Evolutionary conservation across 2,329 filamentous ascomycete genomes (phyloP), one percentile per base, ranked within the genome.

Genomic region (Phyllosticta paracitricarpa): DNA sequence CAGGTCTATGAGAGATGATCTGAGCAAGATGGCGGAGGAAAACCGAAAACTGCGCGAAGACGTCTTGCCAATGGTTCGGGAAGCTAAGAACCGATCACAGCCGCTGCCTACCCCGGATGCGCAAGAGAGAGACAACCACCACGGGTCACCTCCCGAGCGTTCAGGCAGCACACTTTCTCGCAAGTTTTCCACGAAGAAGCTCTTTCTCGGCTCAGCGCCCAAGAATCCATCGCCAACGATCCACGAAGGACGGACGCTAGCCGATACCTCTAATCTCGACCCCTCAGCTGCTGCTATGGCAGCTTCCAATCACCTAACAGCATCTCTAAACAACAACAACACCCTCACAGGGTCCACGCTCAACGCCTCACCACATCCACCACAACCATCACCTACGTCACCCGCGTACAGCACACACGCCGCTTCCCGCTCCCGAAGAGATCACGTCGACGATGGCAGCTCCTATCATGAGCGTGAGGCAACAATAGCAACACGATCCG

Each of bases 51-150:
- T 99, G 65, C 84, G 94, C 61, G 93, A 97, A 74, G 94, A 99
- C 71, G 85, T 97, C 70, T 81, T 97, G 33, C 93, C 94, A 3
- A 87, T 96, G 22, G 84, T 97, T 69, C 89, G 92, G 64, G 85
- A 96, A 70, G 89, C 87, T 68, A 97, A 97, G 77, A 92, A 97
- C 72, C 88, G 88, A 68, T 89, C 91, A 65, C 90, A 96, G 71
- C 93, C 93, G 40, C 79, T 97, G 24, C 92, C 92, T 52, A 78
- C 78, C 48, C 76, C 77, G 28, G 64, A 66, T 19, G 66, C 62
- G 9, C 70, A 73, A 62, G 72, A 75, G 10, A 69, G 73, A 62
- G 72, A 75, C n/a, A 40, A 40, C 33, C 63, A 65, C 51, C 62
- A 73, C 63, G 68, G 67, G 59, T 73, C 73, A 33, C 71, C 73